A percentile compares a stretch with the other conserved stretches of the same genome.
These are phyloP conservation scores for Colletotrichum musae DNA, from an alignment of 2,329 filamentous ascomycete genomes.

Conservation along the genomic window DNA sequence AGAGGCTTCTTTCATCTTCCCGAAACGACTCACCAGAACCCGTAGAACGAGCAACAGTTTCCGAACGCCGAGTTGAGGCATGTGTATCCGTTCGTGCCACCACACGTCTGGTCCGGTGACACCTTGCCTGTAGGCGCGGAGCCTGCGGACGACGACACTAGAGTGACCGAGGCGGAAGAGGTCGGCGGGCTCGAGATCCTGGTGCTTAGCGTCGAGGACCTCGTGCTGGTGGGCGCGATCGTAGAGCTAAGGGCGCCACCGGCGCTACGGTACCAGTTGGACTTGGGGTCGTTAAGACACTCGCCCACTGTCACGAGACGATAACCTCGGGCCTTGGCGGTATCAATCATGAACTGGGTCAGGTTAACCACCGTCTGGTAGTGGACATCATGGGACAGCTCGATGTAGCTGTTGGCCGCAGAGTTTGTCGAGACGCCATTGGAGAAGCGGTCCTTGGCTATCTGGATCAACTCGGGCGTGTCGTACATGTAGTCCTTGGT, in stretches of 20 bases:
- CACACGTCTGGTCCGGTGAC: slow-evolving; percentile 55
- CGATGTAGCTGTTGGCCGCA: slow-evolving; percentile 55
- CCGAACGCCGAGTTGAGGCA: slow-evolving; percentile 54
- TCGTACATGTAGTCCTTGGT: slow-evolving; percentile 74
- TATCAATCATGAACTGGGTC: slow-evolving; percentile 58
- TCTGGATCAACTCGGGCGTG: slow-evolving; percentile 59
- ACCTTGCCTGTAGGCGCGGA: slow-evolving; percentile 42
- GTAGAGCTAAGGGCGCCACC: slow-evolving; percentile 39
- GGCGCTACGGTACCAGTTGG: slow-evolving; percentile 65
- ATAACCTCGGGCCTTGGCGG: slow-evolving; percentile 58
- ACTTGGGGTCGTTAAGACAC: slow-evolving; percentile 67
- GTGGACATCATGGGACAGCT: slow-evolving; percentile 61
- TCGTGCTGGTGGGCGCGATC: slow-evolving; percentile 28
- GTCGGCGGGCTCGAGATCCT: not conserved
- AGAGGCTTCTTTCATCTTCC: not conserved
- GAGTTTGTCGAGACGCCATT: slow-evolving; percentile 49
- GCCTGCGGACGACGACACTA: slow-evolving; percentile 1
- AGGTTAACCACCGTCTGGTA: slow-evolving; percentile 51
- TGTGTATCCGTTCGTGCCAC: slow-evolving; percentile 51
- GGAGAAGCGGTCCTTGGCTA: slow-evolving; percentile 59
- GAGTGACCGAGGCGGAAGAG: not conserved
- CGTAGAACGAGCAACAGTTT: slow-evolving; percentile 58
- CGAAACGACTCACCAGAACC: slow-evolving; percentile 53
- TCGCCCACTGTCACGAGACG: slow-evolving; percentile 69
- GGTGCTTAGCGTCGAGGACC: slow-evolving; percentile 26